phyloP scores from a whole-genome alignment of 2,329 filamentous ascomycete species.

The Purpureocillium takamizusanense region DNA sequence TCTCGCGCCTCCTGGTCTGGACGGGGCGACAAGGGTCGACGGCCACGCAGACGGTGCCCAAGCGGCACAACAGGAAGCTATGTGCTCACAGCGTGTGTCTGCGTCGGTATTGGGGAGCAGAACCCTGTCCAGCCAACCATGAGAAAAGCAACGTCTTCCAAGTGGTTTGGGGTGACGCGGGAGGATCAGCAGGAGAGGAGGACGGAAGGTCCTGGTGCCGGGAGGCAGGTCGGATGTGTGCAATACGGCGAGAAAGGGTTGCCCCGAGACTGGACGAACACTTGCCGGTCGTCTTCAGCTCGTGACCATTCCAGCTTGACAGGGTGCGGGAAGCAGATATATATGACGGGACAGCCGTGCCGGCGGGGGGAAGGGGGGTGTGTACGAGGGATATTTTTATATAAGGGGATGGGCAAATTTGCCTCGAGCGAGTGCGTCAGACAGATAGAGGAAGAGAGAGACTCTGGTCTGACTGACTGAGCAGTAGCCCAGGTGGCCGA shows the following conservation, averaged over 20 bases:
- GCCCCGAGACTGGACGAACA: no score
- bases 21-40: slow-evolving; percentile 5
- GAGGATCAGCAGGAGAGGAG: slow-evolving; percentile 3
- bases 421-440: slow-evolving; percentile 1
- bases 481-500: background rate
- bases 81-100: slow-evolving; percentile 2
- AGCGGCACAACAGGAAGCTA: slow-evolving; percentile 2
- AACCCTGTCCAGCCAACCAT: slow-evolving; percentile 4
- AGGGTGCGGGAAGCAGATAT: slow-evolving; percentile 6
- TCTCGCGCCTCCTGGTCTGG: slow-evolving; percentile 3
- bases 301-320: slow-evolving; percentile 1
- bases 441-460: background rate
- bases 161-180: slow-evolving; percentile 2
- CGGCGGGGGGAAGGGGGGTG: slow-evolving; percentile 4
- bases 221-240: slow-evolving; percentile 2
- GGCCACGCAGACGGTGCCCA: slow-evolving; percentile 2
- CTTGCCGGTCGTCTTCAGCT: slow-evolving; percentile 5
- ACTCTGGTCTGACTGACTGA: background rate
- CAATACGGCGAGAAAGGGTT: background rate
- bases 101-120: slow-evolving; percentile 2
- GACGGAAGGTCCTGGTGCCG: background rate
- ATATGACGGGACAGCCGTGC: slow-evolving; percentile 5
- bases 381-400: slow-evolving; percentile 8
- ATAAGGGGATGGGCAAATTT: slow-evolving; percentile 5
- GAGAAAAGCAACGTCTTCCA: slow-evolving; percentile 6